These are phyloP conservation scores for Lecanicillium sp. DNA, from an alignment of 2,329 filamentous ascomycete genomes.

Conservation along the genomic window DNA sequence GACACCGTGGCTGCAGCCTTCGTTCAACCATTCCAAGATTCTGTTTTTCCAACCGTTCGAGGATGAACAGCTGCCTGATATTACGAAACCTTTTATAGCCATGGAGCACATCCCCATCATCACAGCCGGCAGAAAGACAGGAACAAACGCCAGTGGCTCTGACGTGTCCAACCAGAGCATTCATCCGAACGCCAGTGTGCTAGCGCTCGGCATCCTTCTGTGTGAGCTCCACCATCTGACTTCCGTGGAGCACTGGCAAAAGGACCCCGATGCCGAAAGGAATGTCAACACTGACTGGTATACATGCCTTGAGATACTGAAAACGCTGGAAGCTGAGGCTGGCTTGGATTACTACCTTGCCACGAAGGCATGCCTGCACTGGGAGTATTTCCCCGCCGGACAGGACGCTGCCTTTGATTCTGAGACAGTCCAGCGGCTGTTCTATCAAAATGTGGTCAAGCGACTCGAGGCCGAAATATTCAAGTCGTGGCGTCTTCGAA, in stretches of 20 bases:
- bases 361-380: neutral
- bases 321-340: neutral
- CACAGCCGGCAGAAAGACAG: neutral
- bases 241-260: too few species aligned
- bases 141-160: too few species aligned
- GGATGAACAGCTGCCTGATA: neutral
- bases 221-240: neutral
- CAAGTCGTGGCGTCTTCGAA: neutral
- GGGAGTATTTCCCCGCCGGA: neutral
- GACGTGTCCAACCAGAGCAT: too few species aligned
- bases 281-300: neutral
- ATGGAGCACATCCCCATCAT: neutral
- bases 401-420: neutral
- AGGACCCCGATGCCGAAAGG: too few species aligned
- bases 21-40: neutral
- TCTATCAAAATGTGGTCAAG: neutral
- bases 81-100: neutral
- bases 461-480: neutral
- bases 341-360: neutral
- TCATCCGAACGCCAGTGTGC: neutral
- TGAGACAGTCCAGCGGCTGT: neutral
- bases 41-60: neutral
- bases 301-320: neutral
- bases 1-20: slow-evolving; percentile 17
- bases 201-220: neutral